These are phyloP conservation scores for Elsinoe necatrix DNA, from an alignment of 2,329 filamentous ascomycete species.

Conservation along the genomic window DNA sequence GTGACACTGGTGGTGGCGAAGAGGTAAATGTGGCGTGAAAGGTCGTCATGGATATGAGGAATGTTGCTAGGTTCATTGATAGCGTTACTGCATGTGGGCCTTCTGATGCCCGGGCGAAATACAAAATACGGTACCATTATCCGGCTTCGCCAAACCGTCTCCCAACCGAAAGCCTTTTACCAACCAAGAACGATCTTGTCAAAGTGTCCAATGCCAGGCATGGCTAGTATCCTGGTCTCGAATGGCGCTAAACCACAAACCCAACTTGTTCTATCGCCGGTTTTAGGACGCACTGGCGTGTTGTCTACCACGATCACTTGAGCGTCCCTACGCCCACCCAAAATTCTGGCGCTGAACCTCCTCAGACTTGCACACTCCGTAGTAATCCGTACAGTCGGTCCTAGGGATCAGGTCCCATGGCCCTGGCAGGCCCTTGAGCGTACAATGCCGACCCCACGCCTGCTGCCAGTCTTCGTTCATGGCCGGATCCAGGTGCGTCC, in stretches of 20 bases:
- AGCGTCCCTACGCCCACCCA: neutral
- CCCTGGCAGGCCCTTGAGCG: neutral
- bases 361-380: neutral
- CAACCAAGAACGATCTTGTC: neutral
- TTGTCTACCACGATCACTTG: neutral
- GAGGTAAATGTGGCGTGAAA: constrained; percentile 11
- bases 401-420: neutral
- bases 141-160: neutral
- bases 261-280: neutral
- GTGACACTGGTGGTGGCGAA: constrained; percentile 15
- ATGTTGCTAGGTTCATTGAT: constrained; percentile 13
- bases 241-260: neutral
- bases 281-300: neutral
- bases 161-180: no score
- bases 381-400: neutral
- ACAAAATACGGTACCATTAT: neutral
- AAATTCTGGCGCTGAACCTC: neutral
- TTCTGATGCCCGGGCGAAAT: neutral
- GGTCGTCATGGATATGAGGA: neutral
- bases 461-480: neutral
- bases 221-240: neutral
- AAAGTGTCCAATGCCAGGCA: neutral
- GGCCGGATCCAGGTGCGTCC: neutral
- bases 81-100: constrained; percentile 13
- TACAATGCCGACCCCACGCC: neutral